Evolutionary conservation across 768 basidiomycete species (phyloP).

Genomic region (Leccinum rimulosum): DNA sequence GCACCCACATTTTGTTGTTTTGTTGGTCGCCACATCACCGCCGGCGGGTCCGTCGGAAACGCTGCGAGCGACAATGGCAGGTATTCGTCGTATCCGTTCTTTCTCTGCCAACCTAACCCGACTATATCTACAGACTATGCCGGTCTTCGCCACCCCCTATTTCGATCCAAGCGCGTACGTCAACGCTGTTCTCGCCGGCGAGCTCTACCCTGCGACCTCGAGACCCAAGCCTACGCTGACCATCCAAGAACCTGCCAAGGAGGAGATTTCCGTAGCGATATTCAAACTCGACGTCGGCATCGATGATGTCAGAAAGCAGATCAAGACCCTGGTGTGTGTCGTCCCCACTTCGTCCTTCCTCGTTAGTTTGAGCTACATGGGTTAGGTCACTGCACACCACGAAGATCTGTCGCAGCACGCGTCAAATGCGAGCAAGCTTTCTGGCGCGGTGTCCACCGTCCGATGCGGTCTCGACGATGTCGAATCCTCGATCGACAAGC

Average conservation of each 20-base stretch:
- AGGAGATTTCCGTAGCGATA: constrained; percentile 87
- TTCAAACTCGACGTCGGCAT: constrained; percentile 84
- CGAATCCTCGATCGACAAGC: constrained; percentile 77
- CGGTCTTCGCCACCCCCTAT: constrained; percentile 62
- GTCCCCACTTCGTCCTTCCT: not conserved
- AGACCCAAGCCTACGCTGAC: constrained; percentile 25
- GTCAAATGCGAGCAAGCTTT: constrained; percentile 68
- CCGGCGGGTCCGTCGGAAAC: not conserved
- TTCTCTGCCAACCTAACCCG: not conserved
- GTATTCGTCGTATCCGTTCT: constrained; percentile 8
- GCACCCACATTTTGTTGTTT: constrained; percentile 15
- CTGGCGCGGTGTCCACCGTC: constrained; percentile 66
- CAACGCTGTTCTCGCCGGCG: constrained; percentile 83
- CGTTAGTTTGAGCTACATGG: not conserved
- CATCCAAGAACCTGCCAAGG: constrained; percentile 58
- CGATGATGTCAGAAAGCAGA: constrained; percentile 90
- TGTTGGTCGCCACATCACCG: not conserved
- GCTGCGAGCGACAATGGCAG: constrained; percentile 13
- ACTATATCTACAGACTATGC: constrained; percentile 56
- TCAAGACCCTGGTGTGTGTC: constrained; percentile 71
- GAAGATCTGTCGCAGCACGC: constrained; percentile 80
- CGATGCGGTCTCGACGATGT: constrained; percentile 70
- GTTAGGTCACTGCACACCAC: constrained; percentile 78
- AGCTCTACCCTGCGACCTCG: constrained; percentile 58
- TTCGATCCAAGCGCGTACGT: constrained; percentile 93